Base-by-base conservation (phyloP, 2,329 filamentous ascomycete genomes). In the Colletotrichum phormii region DNA sequence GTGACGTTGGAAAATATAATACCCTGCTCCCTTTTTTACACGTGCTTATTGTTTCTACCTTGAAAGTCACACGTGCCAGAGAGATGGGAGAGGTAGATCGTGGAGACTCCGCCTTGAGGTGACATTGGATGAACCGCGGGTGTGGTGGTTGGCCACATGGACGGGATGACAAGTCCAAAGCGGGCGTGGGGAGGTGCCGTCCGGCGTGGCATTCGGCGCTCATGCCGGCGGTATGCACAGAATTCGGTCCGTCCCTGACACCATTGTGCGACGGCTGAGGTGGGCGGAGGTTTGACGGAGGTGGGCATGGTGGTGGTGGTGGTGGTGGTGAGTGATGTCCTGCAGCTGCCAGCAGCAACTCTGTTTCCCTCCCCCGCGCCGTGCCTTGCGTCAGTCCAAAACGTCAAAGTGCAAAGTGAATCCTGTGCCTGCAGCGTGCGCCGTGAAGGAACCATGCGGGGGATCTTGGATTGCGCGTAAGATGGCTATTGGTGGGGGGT, bases 21-120 rank as follows among this genome's bases (percentile, higher is more conserved):
- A 73, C 71, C 66, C 71, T 70, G 55, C 71, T 71, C 71, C 68
- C 29, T 59, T 59, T 68, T 59, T 57, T 22, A 15, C 59, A 72
- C 46, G 24, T 72, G 26, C 54, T 51, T 18, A 18, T 18, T 12
- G 13, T 22, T 7, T 18, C 62, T 29, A 33, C 13, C 33, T 15
- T 22, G 15, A 42, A 42, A 42, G 37, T 42, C 18, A 49, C 42
- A 49, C 42, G 18, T 49, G 42, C 42, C 42, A 22, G 18, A 49
- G 42, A 49, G 42, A 49, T 22, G 42, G 18, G 42, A 49, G 3
- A 18, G 15, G 37, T 51, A 1, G 9, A 54, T 54, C 51, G 61
- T 49, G 46, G 61, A 64, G 18, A 42, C 24, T 57, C 51, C 24
- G 62, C 62, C 7, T 29, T 5, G 35, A 31, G 18, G 60, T 62